Percentiles rank a stretch among this genome's conserved stretches.
Evolutionary conservation across 139 green algal genomes (phyloP).

Genomic region (Asterochloris erici): DNA sequence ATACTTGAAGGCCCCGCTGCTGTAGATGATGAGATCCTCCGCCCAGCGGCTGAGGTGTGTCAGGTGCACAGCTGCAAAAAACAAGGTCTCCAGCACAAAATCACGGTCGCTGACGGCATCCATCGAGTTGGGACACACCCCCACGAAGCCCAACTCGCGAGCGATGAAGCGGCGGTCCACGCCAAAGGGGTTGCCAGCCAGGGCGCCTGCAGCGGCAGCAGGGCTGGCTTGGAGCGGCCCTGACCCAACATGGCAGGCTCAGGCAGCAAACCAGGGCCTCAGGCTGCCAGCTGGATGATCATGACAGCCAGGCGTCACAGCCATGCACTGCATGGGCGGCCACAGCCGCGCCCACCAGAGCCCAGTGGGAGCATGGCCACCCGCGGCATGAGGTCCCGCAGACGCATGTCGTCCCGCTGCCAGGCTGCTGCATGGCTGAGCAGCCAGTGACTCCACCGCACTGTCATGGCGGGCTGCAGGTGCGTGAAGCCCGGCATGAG

Average conservation of each 20-base stretch:
- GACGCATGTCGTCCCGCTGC: slow-evolving; percentile 92
- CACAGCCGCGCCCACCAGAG: slow-evolving; percentile 33
- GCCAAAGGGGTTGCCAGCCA: slow-evolving; percentile 94
- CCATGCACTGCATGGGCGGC: background rate
- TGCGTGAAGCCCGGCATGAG: slow-evolving; percentile 97
- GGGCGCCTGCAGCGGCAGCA: slow-evolving; percentile 55
- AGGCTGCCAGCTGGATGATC: no score
- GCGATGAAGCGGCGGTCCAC: slow-evolving; percentile 85
- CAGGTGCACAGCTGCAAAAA: slow-evolving; percentile 74
- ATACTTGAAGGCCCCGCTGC: slow-evolving; percentile 79
- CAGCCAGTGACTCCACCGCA: slow-evolving; percentile 95
- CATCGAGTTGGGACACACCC: slow-evolving; percentile 93
- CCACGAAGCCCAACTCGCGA: slow-evolving; percentile 69
- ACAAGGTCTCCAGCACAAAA: slow-evolving; percentile 91
- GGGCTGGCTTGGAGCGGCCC: no score
- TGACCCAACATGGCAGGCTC: background rate
- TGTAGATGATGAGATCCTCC: slow-evolving; percentile 98
- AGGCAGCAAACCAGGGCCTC: background rate
- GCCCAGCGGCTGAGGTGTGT: slow-evolving; percentile 87
- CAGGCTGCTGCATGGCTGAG: slow-evolving; percentile 87
- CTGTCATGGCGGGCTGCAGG: slow-evolving; percentile 91
- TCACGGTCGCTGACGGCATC: slow-evolving; percentile 95
- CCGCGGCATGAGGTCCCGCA: slow-evolving; percentile 82
- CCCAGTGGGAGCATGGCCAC: slow-evolving; percentile 89
- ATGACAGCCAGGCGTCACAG: no score